Base-by-base conservation (phyloP, 2,329 filamentous ascomycete species). In the Ophiocordyceps unilateralis region DNA sequence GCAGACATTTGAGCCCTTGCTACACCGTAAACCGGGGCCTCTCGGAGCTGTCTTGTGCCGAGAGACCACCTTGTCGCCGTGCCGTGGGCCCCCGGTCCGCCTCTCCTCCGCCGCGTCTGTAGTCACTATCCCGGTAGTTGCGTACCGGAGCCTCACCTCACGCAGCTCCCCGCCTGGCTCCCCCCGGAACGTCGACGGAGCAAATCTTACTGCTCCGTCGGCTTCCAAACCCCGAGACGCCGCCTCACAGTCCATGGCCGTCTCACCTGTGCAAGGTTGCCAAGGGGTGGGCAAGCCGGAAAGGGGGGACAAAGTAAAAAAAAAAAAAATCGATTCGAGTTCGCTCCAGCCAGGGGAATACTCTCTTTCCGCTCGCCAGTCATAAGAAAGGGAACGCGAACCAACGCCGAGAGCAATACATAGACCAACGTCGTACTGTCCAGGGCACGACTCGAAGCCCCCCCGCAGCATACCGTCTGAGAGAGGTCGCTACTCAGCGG, bases 361-460 rank as follows among this genome's bases (percentile, higher is more conserved):
- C 59, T 62, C 59, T 62, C 55, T 53, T 56, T 55, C 62, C 60
- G 61, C 59, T 64, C 57, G 59, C 63, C 59, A 62, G 55, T 60
- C 58, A 59, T 58, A 49, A 54, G 51, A 55, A 54, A 50, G 56
- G 53, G 60, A 58, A 34, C 41, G 23, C 59, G 63, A 61, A 65
- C 61, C 63, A 69, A 69, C 66, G 67, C 66, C 66, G 61, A 59
- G 56, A 62, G 56, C 58, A 58, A 61, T 64, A 61, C 60, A 61
- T 57, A 64, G 58, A 61, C 59, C 62, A 65, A 63, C 58, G 58
- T 63, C 60, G 60, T 58, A 57, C 56, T 57, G 54, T 42, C 44
- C 44, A 51, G 50, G 53, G 51, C 53, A 55, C 50, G 54, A 49
- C 56, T 50, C 49, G 55, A 55, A 55, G 54, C 53, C 32, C 32